Base-by-base conservation (phyloP, 148 eudicot genomes). In the Tetragonia tetragonoides region DNA sequence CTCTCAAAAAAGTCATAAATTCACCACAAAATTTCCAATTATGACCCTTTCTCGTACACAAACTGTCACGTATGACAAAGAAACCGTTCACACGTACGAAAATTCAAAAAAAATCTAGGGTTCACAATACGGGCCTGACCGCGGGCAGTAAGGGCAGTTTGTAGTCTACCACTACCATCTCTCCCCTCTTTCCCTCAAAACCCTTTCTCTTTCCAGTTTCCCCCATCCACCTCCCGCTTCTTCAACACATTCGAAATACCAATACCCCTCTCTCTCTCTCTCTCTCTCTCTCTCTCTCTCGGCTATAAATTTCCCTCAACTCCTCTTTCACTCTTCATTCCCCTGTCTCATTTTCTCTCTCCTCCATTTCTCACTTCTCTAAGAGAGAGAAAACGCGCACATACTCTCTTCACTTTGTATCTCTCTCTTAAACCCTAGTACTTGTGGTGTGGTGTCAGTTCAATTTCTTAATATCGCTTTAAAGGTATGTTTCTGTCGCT, bases 141-240 rank as follows among this genome's bases (percentile, higher is more conserved):
- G 68, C 54, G 76, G 77, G 68, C 57, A 75, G 56, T 6, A 10
- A n/a, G 67, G 56, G 68, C 68, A 56, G 46, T 12, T 5, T 10
- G 8, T 20, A 61, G 11, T n/a, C 56, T 17, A 3, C 59, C 3
- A 15, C 46, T 70, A 20, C 37, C 23, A 12, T 51, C 3, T 16
- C 42, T 20, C 39, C 68, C 11, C 49, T 3, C 53, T 18, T 14
- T 42, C 20, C 15, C 69, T 53, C 59, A 64, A 78, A 18, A 44
- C 17, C 49, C 62, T 41, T 41, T 53, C 66, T 38, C 70, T 15
- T 18, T 51, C 39, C 28, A 3, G 23, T 44, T 38, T 16, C 42
- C 38, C 17, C 12, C 20, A 11, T 23, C 54, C 38, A 69, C 71
- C 77, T 73, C 82, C 78, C 82, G 82, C 82, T 79, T 74, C 82